These are phyloP conservation scores for Cucumis variabilis DNA, from an alignment of 331 rosid species.

Conservation along the genomic window DNA sequence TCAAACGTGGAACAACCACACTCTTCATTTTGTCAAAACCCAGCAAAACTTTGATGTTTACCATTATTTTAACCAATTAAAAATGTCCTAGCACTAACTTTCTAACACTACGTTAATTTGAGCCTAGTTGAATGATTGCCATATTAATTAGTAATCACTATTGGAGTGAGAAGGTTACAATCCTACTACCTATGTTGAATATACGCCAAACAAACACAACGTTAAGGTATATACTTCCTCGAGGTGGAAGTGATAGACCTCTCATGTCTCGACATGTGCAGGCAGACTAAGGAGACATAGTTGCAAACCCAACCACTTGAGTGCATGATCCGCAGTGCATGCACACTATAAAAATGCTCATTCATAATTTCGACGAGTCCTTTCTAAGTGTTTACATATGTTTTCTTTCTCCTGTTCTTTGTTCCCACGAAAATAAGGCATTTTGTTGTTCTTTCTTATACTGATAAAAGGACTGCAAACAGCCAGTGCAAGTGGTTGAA, in stretches of 20 bases:
- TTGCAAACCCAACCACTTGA: not conserved
- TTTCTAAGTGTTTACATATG: not conserved
- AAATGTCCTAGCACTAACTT: not conserved
- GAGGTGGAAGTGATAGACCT: not conserved
- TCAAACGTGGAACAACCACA: too few relatives aligned
- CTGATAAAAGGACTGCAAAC: constrained; percentile 18
- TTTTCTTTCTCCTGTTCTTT: not conserved
- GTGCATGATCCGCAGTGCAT: not conserved
- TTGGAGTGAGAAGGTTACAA: not conserved
- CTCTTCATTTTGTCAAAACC: too few relatives aligned
- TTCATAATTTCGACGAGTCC: not conserved
- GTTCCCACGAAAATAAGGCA: too few relatives aligned
- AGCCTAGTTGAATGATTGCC: not conserved
- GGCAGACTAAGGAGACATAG: not conserved
- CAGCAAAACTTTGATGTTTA: not conserved
- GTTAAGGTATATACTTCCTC: not conserved
- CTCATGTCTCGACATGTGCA: not conserved
- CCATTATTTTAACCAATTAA: not conserved
- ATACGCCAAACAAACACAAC: not conserved
- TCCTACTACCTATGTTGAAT: not conserved
- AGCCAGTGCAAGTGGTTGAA: not conserved
- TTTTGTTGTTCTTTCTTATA: too few relatives aligned
- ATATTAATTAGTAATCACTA: not conserved
- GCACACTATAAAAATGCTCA: not conserved
- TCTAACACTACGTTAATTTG: not conserved